These are phyloP conservation scores for Chloris gayana DNA, from an alignment of 176 grass and related monocot species.

Conservation along the genomic window DNA sequence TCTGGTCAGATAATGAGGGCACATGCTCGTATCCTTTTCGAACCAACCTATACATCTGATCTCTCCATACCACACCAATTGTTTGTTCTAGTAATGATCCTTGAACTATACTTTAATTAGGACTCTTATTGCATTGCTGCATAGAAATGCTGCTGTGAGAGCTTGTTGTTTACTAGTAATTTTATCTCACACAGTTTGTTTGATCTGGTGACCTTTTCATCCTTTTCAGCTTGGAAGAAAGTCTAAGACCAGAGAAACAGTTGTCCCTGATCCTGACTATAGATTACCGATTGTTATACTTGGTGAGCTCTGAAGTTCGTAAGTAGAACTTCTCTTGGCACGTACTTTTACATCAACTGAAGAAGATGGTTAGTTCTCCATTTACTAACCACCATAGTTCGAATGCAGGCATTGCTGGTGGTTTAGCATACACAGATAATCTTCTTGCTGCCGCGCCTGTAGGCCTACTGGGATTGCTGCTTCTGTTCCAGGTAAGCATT, in stretches of 20 bases:
- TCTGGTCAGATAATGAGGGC: background rate
- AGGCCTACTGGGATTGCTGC: constrained; percentile 78
- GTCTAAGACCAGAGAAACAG: constrained; percentile 59
- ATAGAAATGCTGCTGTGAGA: background rate
- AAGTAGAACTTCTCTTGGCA: constrained; percentile 30
- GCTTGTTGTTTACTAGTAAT: background rate
- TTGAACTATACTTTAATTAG: background rate
- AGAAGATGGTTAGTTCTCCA: constrained; percentile 19
- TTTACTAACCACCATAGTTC: background rate
- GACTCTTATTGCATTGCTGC: background rate
- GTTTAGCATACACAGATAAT: constrained; percentile 82
- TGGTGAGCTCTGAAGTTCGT: constrained; percentile 66
- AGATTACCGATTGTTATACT: constrained; percentile 81
- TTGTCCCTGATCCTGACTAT: constrained; percentile 88
- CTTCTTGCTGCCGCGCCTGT: constrained; percentile 75
- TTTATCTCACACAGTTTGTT: background rate
- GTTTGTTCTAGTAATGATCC: constrained; percentile 7
- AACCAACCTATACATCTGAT: background rate
- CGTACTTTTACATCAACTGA: background rate
- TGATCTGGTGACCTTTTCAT: background rate
- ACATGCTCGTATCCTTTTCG: background rate
- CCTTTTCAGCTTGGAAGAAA: constrained; percentile 73
- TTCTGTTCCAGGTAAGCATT: constrained; percentile 69
- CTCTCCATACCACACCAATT: background rate
- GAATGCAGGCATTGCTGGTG: constrained; percentile 72